phyloP scores from a whole-genome alignment of 2,329 filamentous ascomycete genomes.

The Drechslerella dactyloides region DNA sequence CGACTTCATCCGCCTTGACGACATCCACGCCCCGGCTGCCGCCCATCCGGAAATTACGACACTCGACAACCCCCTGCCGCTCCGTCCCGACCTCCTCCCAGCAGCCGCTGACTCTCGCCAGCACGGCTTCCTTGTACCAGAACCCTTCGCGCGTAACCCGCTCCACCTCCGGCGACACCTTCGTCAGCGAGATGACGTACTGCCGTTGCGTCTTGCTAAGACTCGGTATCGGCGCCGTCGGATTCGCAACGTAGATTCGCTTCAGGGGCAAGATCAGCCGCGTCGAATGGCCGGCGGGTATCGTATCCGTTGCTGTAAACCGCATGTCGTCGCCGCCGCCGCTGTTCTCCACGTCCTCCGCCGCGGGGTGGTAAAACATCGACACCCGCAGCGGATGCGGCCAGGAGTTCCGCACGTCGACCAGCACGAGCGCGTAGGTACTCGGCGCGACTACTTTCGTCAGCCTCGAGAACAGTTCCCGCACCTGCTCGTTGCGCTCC shows the following conservation, averaged over 20 bases:
- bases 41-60: constrained; percentile 74
- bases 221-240: constrained; percentile 77
- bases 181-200: constrained; percentile 83
- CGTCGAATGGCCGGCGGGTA: constrained; percentile 72
- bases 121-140: constrained; percentile 85
- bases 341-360: constrained; percentile 35
- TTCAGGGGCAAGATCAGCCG: constrained; percentile 78
- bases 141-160: constrained; percentile 80
- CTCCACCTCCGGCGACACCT: constrained; percentile 79
- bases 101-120: constrained; percentile 72
- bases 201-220: constrained; percentile 84
- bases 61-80: constrained; percentile 73
- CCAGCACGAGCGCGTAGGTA: constrained; percentile 76
- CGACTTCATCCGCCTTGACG: constrained; percentile 79
- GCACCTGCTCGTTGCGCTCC: constrained; percentile 58
- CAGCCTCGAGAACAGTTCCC: constrained; percentile 60
- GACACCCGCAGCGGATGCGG: constrained; percentile 73
- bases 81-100: constrained; percentile 70
- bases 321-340: constrained; percentile 59
- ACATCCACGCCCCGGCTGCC: constrained; percentile 75
- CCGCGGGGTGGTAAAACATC: constrained; percentile 61
- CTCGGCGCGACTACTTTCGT: constrained; percentile 60
- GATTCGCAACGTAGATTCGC: constrained; percentile 76
- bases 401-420: constrained; percentile 91
- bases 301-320: constrained; percentile 61